Conservation (phyloP, 768 basidiomycete species). For the Lanmaoa pseudosensibilis region DNA sequence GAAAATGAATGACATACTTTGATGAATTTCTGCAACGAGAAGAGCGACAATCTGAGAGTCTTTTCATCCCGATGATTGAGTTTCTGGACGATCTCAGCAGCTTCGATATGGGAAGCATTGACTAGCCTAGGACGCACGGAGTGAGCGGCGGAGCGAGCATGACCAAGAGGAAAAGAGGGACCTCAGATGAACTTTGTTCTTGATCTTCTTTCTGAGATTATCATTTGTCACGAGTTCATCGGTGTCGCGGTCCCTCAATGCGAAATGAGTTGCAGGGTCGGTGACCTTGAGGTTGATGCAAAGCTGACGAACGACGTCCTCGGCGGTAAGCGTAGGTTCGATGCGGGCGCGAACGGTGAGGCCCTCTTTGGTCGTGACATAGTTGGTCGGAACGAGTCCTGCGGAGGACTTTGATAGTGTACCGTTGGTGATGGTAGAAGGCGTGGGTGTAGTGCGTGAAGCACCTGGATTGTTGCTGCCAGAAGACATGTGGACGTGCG, state of each 20-base stretch:
- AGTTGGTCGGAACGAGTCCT: slow-evolving; percentile 76
- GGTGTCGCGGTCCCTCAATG: slow-evolving; percentile 72
- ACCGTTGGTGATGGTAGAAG: slow-evolving; percentile 35
- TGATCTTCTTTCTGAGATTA: slow-evolving; percentile 81
- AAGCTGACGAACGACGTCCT: slow-evolving; percentile 82
- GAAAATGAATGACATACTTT: slow-evolving; percentile 45
- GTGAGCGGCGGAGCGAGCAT: not conserved
- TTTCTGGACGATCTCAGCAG: slow-evolving; percentile 71
- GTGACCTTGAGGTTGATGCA: slow-evolving; percentile 79
- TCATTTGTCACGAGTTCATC: slow-evolving; percentile 87
- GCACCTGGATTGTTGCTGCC: slow-evolving; percentile 31
- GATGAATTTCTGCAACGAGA: slow-evolving; percentile 78
- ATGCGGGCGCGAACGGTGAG: slow-evolving; percentile 78
- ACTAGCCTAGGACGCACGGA: slow-evolving; percentile 56
- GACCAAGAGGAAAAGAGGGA: slow-evolving; percentile 35
- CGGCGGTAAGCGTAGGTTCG: slow-evolving; percentile 78
- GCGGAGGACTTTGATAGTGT: slow-evolving; percentile 42
- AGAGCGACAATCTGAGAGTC: slow-evolving; percentile 65
- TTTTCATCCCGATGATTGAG: slow-evolving; percentile 59
- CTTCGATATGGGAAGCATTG: slow-evolving; percentile 77
- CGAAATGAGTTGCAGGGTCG: slow-evolving; percentile 69
- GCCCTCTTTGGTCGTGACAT: slow-evolving; percentile 75
- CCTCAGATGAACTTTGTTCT: slow-evolving; percentile 76
- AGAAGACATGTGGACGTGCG: slow-evolving; percentile 25
- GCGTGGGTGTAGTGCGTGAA: slow-evolving; percentile 28